phyloP scores from a whole-genome alignment of 345 rosid genomes.

The Ricinus communis region DNA sequence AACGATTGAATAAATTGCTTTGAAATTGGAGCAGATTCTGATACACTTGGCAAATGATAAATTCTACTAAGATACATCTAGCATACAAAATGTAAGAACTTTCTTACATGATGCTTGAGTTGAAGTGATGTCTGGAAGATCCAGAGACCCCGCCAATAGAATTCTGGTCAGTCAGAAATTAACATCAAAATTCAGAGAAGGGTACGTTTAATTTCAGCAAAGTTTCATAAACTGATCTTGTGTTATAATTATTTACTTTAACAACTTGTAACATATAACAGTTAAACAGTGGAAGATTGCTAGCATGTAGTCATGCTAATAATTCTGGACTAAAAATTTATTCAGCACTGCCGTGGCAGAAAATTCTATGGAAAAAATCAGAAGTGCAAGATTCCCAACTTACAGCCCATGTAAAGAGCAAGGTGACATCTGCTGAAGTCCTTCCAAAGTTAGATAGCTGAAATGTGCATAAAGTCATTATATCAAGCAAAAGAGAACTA shows the following conservation, averaged over 20 bases:
- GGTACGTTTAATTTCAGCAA: too few species aligned
- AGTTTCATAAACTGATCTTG: too few species aligned
- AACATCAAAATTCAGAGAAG: background rate
- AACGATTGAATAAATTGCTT: background rate
- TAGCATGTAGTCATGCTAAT: too few species aligned
- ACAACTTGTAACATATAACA: too few species aligned
- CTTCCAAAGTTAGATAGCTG: conserved; percentile 77
- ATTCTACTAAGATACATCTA: background rate
- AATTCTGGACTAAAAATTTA: too few species aligned
- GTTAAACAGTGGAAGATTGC: too few species aligned
- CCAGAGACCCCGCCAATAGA: conserved; percentile 91
- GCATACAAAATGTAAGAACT: background rate
- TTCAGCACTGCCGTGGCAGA: too few species aligned
- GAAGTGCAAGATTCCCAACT: conserved; percentile 30
- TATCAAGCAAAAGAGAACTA: conserved; percentile 4
- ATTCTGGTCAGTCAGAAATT: conserved; percentile 46
- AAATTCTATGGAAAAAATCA: too few species aligned
- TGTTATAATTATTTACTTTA: too few species aligned
- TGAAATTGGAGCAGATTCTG: background rate
- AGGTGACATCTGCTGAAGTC: conserved; percentile 63
- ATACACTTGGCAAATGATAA: background rate
- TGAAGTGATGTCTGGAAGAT: conserved; percentile 76
- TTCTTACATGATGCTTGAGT: conserved; percentile 65
- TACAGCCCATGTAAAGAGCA: conserved; percentile 96
- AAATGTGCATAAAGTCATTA: conserved; percentile 17